Conservation (phyloP, 352 stramenopile genomes). For the Pythium aristosporum region DNA sequence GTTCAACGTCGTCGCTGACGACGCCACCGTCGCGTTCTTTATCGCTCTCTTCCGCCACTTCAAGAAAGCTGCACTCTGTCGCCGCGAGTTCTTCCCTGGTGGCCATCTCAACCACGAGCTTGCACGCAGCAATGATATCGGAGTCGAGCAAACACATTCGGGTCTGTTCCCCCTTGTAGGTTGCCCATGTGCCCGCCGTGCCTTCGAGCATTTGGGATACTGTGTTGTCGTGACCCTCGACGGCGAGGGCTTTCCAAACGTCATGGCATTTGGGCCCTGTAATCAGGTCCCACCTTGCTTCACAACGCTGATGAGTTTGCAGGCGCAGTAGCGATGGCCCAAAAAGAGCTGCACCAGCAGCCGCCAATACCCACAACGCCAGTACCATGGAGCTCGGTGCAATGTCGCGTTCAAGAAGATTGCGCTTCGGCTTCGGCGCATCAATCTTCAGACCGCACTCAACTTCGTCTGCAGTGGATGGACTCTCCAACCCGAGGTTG, state of each 20-base stretch:
- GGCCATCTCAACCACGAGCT: constrained; percentile 3
- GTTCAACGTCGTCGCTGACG: background rate
- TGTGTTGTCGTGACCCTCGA: background rate
- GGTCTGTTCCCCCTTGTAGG: background rate
- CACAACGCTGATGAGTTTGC: background rate
- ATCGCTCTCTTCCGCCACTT: background rate
- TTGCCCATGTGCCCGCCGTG: background rate
- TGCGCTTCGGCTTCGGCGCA: background rate
- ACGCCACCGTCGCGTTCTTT: background rate
- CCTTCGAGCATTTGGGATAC: background rate
- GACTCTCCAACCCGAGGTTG: background rate
- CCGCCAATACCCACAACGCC: background rate
- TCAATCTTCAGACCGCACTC: background rate
- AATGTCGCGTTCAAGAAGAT: background rate
- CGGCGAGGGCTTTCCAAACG: background rate
- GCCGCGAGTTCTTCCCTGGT: background rate
- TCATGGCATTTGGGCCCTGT: background rate
- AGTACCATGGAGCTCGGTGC: background rate
- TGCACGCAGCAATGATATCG: constrained; percentile 3
- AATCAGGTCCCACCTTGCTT: background rate
- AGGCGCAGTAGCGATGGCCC: background rate
- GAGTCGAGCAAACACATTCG: background rate
- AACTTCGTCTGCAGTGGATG: background rate
- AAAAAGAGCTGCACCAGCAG: background rate
- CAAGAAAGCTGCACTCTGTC: background rate